Conservation (phyloP, 164 flowering plant species). For the Protea cynaroides region DNA sequence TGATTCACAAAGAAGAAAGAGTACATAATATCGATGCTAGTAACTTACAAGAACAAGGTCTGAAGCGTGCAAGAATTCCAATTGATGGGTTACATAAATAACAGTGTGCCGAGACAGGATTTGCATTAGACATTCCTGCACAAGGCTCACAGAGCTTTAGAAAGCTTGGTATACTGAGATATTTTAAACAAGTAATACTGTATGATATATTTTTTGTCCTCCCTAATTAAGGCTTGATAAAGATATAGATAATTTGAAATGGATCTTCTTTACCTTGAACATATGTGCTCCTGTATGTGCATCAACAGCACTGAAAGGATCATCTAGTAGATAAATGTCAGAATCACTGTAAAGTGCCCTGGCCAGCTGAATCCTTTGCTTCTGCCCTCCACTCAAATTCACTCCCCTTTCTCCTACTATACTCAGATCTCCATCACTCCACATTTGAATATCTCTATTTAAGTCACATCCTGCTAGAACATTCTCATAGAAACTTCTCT, state of each 20-base stretch:
- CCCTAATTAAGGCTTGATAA: background rate
- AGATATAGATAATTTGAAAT: background rate
- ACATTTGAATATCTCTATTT: slow-evolving; percentile 55
- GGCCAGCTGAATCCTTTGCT: slow-evolving; percentile 80
- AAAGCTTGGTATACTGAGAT: background rate
- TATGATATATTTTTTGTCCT: background rate
- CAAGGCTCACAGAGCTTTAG: background rate
- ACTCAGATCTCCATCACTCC: slow-evolving; percentile 54
- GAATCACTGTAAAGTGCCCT: slow-evolving; percentile 66
- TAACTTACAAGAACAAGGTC: slow-evolving; percentile 67
- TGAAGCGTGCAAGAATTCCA: slow-evolving; percentile 68
- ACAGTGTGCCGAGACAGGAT: slow-evolving; percentile 58
- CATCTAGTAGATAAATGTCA: slow-evolving; percentile 73
- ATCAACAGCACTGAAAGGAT: slow-evolving; percentile 92
- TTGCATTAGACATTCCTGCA: slow-evolving; percentile 66
- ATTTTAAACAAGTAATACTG: background rate
- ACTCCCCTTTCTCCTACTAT: slow-evolving; percentile 76
- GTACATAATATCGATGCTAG: background rate
- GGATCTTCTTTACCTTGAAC: slow-evolving; percentile 43
- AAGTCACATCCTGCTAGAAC: slow-evolving; percentile 71
- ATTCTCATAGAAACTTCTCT: slow-evolving; percentile 36
- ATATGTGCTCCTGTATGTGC: slow-evolving; percentile 82
- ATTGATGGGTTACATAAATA: slow-evolving; percentile 68
- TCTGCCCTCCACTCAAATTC: slow-evolving; percentile 88
- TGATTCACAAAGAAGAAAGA: background rate